These are phyloP conservation scores for Triticum monococcum DNA, from an alignment of 176 grass and related monocot species.

Conservation along the genomic window DNA sequence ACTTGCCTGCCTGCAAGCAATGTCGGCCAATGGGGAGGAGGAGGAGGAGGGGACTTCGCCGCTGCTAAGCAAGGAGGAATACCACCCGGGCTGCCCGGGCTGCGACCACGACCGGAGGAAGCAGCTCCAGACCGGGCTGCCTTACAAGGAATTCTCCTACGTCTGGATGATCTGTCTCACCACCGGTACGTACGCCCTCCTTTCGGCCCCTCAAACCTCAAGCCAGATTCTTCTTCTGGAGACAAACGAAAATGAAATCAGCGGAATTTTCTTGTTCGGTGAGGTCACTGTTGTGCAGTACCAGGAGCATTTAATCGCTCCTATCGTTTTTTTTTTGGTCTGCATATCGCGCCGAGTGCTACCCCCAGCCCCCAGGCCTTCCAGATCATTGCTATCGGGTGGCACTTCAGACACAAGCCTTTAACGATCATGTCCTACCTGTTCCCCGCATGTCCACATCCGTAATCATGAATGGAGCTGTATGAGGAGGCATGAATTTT, in stretches of 20 bases:
- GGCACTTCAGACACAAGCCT: no score
- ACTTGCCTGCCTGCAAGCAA: neutral
- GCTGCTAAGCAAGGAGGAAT: slow-evolving; percentile 19
- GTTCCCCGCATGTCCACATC: no score
- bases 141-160: slow-evolving; percentile 49
- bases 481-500: no score
- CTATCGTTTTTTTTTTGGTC: no score
- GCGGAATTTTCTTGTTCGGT: neutral
- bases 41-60: neutral
- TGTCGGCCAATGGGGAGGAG: neutral
- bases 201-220: neutral
- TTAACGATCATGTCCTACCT: no score
- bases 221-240: neutral
- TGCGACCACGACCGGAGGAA: slow-evolving; percentile 36
- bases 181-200: neutral
- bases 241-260: neutral
- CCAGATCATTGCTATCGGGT: no score
- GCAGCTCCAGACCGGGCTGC: slow-evolving; percentile 16
- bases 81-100: slow-evolving; percentile 43
- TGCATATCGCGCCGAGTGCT: no score
- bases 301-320: neutral
- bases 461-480: no score
- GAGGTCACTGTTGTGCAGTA: neutral
- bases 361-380: no score
- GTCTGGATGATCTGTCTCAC: slow-evolving; percentile 48